Conservation (phyloP, 2,329 filamentous ascomycete genomes). For the Arthrobotrys pseudoclavata region DNA sequence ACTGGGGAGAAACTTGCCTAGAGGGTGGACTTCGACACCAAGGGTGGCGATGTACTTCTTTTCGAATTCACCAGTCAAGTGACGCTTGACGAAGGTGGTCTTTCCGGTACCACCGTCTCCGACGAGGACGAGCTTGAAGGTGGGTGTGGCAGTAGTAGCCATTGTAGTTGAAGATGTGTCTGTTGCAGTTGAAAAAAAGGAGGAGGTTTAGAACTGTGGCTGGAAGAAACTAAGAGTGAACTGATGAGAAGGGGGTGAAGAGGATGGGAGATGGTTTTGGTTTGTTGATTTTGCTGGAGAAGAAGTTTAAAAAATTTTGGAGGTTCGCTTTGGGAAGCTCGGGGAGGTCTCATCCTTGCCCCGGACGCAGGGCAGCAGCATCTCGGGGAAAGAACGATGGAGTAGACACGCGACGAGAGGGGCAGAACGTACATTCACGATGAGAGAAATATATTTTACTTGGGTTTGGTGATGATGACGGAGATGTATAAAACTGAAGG, state of each 20-base stretch:
- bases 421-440: constrained; percentile 25
- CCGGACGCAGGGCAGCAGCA: constrained; percentile 14
- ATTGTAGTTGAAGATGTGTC: constrained; percentile 69
- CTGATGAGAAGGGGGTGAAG: constrained; percentile 31
- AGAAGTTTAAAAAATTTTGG: constrained; percentile 35
- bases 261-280: constrained; percentile 40
- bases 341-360: constrained; percentile 18
- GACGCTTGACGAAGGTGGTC: constrained; percentile 99
- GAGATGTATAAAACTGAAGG: neutral
- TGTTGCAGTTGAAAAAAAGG: constrained; percentile 21
- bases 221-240: constrained; percentile 11
- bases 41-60: constrained; percentile 99
- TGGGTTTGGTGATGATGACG: neutral
- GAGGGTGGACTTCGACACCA: constrained; percentile 98
- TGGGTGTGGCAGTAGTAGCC: constrained; percentile 74
- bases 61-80: constrained; percentile 99
- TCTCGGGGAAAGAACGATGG: constrained; percentile 1
- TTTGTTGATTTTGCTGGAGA: constrained; percentile 31
- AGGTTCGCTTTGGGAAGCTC: constrained; percentile 47
- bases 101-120: constrained; percentile 99
- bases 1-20: constrained; percentile 71
- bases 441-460: constrained; percentile 1
- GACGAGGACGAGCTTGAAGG: constrained; percentile 99
- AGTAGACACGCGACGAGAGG: constrained; percentile 24
- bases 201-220: constrained; percentile 17